These are phyloP conservation scores for Vanderwaltozyma verrucispora DNA, from an alignment of 805 yeast species.

Conservation along the genomic window DNA sequence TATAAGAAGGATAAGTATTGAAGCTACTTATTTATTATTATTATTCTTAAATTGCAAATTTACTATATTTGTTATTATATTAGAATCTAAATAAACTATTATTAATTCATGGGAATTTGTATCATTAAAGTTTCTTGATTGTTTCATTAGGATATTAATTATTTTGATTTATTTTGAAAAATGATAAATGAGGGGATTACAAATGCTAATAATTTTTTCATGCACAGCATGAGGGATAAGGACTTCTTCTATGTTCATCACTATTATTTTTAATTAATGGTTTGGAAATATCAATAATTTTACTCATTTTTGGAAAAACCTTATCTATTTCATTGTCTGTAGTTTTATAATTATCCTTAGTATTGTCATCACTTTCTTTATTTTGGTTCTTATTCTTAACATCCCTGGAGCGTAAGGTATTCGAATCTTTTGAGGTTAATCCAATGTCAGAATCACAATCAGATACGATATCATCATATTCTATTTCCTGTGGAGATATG, in stretches of 20 bases:
- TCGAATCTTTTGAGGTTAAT: background rate
- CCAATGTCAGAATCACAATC: constrained; percentile 2
- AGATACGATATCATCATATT: constrained; percentile 3
- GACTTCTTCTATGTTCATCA: constrained; percentile 8
- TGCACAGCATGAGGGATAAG: constrained; percentile 4
- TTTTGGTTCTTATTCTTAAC: background rate
- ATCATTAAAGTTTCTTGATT: too few relatives aligned
- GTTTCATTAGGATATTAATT: too few relatives aligned
- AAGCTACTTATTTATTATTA: too few relatives aligned
- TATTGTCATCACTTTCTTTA: background rate
- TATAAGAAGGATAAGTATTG: too few relatives aligned
- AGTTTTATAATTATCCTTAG: background rate
- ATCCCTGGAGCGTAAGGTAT: background rate
- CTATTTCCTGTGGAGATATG: background rate
- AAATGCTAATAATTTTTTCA: background rate
- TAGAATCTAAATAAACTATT: too few relatives aligned
- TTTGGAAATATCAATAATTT: constrained; percentile 16
- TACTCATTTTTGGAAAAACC: background rate
- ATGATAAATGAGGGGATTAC: background rate
- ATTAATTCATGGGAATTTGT: too few relatives aligned
- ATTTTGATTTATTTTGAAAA: too few relatives aligned
- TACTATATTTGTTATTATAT: too few relatives aligned
- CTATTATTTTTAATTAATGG: constrained; percentile 20
- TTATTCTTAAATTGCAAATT: too few relatives aligned
- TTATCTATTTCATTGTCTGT: background rate